phyloP scores from a whole-genome alignment of 495 filamentous ascomycete species.

The Penicillium coffeae region DNA sequence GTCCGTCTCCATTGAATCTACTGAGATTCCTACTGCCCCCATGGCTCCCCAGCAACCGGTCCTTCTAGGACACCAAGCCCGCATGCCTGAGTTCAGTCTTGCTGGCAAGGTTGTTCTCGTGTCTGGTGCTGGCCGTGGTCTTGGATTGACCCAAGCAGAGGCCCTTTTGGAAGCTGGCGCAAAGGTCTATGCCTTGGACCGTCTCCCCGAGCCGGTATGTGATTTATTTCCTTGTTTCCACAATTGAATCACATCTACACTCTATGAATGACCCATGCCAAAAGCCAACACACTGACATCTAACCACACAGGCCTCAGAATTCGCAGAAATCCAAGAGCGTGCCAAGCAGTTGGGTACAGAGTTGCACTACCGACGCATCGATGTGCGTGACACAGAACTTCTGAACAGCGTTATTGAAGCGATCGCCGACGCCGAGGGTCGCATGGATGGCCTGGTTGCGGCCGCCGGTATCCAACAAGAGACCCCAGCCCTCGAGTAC shows the following conservation, averaged over 20 bases:
- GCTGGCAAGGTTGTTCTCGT: constrained; percentile 72
- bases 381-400: constrained; percentile 75
- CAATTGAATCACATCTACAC: too few relatives aligned
- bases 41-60: constrained; percentile 23
- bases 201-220: constrained; percentile 44
- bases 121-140: constrained; percentile 73
- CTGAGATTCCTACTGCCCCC: constrained; percentile 23
- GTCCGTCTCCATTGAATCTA: constrained; percentile 43
- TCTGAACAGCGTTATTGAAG: constrained; percentile 62
- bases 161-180: constrained; percentile 79
- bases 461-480: constrained; percentile 70
- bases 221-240: constrained; percentile 24
- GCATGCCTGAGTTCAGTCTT: constrained; percentile 76
- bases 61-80: constrained; percentile 34
- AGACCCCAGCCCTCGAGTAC: constrained; percentile 67
- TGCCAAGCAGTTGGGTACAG: constrained; percentile 65
- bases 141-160: constrained; percentile 76
- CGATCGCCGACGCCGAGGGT: constrained; percentile 67
- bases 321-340: constrained; percentile 62
- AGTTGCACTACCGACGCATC: constrained; percentile 73
- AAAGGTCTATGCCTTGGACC: constrained; percentile 50
- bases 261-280: neutral
- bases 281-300: constrained; percentile 3
- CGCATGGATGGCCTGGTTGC: constrained; percentile 75
- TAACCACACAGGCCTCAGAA: constrained; percentile 40